Evolutionary conservation across 306 rosid genomes (phyloP).

Genomic region (Citrullus colocynthis): DNA sequence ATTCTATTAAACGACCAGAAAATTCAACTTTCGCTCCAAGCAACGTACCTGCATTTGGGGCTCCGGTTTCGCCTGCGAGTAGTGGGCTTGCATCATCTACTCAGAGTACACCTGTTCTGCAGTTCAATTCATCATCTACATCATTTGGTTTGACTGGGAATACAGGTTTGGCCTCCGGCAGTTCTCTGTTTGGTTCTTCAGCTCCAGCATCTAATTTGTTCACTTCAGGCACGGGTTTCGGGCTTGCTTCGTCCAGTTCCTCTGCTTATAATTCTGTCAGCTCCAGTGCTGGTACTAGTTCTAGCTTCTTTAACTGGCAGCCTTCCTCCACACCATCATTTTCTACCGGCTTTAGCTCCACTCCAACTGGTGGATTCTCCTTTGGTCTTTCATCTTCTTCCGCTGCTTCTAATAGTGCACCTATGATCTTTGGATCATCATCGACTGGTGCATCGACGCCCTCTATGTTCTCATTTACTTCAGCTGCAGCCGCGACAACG

Average conservation of each 20-base stretch:
- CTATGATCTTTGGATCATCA: slow-evolving; percentile 35
- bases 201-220: slow-evolving; percentile 23
- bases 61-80: slow-evolving; percentile 25
- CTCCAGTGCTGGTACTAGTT: slow-evolving; percentile 29
- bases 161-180: slow-evolving; percentile 39
- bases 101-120: slow-evolving; percentile 30
- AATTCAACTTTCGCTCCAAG: slow-evolving; percentile 16
- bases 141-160: slow-evolving; percentile 36
- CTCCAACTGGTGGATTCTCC: slow-evolving; percentile 19
- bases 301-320: slow-evolving; percentile 48
- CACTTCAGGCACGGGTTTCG: slow-evolving; percentile 27
- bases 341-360: slow-evolving; percentile 22
- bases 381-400: slow-evolving; percentile 10
- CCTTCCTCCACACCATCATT: slow-evolving; percentile 32
- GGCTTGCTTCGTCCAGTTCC: slow-evolving; percentile 33
- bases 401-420: background rate
- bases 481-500: slow-evolving; percentile 29
- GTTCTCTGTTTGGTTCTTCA: slow-evolving; percentile 39
- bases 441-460: slow-evolving; percentile 34
- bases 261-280: slow-evolving; percentile 29
- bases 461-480: slow-evolving; percentile 42
- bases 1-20: slow-evolving; percentile 29
- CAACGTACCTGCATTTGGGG: slow-evolving; percentile 21
- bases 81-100: slow-evolving; percentile 34
- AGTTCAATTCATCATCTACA: slow-evolving; percentile 39